Evolutionary conservation across 176 grass and related monocot species (phyloP).

Genomic region (Chrysopogon serrulatus): DNA sequence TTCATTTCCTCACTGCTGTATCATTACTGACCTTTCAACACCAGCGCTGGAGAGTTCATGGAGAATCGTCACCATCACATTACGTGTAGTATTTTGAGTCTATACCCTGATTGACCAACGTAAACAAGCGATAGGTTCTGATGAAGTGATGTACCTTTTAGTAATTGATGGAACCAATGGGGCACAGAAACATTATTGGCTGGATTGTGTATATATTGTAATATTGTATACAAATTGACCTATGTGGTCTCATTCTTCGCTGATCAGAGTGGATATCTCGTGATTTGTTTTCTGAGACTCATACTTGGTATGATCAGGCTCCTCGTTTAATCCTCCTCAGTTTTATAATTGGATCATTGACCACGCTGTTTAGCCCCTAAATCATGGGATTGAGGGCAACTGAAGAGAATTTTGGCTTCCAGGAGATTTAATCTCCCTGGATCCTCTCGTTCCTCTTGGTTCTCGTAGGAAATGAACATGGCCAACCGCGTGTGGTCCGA

Average conservation of each 20-base stretch:
- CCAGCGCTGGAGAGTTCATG: neutral
- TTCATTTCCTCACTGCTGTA: neutral
- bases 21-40: neutral
- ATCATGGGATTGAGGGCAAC: too few species aligned
- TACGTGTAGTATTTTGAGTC: neutral
- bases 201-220: constrained; percentile 15
- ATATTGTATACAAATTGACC: neutral
- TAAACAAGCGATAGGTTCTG: constrained; percentile 22
- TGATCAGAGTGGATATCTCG: neutral
- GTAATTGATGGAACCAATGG: neutral
- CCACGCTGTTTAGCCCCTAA: too few species aligned
- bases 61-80: neutral
- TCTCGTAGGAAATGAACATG: too few species aligned
- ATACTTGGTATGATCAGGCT: too few species aligned
- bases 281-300: neutral
- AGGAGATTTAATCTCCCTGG: too few species aligned
- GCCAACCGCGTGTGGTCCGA: too few species aligned
- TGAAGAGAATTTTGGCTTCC: too few species aligned
- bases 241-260: neutral
- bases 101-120: neutral
- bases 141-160: neutral
- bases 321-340: too few species aligned
- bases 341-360: too few species aligned
- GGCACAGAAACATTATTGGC: neutral
- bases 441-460: too few species aligned